Evolutionary conservation across 148 eudicot genomes (phyloP).

Genomic region (Fagopyrum esculentum): DNA sequence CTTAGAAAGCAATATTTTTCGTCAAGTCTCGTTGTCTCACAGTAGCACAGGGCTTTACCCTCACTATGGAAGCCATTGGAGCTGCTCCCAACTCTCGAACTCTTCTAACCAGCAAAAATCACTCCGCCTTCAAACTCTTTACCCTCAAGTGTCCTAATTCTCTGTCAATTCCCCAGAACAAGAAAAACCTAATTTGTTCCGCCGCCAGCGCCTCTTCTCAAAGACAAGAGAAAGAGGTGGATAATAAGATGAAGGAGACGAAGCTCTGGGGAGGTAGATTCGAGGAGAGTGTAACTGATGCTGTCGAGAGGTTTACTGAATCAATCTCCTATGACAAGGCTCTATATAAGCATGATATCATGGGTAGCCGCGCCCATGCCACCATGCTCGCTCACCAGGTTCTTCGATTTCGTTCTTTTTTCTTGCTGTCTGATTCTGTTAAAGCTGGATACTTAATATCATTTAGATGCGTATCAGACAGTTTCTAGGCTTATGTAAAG

Average conservation of each 20-base stretch:
- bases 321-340: slow-evolving; percentile 84
- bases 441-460: slow-evolving; percentile 1
- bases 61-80: slow-evolving; percentile 7
- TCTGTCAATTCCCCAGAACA: neutral
- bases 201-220: slow-evolving; percentile 8
- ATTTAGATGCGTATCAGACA: neutral
- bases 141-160: neutral
- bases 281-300: slow-evolving; percentile 81
- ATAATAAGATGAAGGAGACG: slow-evolving; percentile 37
- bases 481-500: neutral
- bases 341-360: slow-evolving; percentile 85
- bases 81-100: neutral
- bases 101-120: neutral
- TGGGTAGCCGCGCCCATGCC: slow-evolving; percentile 93
- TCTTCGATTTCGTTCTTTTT: neutral
- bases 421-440: neutral
- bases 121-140: slow-evolving; percentile 7
- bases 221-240: neutral
- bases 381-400: slow-evolving; percentile 96
- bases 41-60: neutral
- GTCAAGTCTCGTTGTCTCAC: neutral
- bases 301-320: slow-evolving; percentile 88
- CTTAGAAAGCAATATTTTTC: too few species aligned
- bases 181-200: slow-evolving; percentile 9
- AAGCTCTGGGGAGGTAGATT: slow-evolving; percentile 98